Conservation (phyloP, 257 asterid species). For the Solanum medicagineum region DNA sequence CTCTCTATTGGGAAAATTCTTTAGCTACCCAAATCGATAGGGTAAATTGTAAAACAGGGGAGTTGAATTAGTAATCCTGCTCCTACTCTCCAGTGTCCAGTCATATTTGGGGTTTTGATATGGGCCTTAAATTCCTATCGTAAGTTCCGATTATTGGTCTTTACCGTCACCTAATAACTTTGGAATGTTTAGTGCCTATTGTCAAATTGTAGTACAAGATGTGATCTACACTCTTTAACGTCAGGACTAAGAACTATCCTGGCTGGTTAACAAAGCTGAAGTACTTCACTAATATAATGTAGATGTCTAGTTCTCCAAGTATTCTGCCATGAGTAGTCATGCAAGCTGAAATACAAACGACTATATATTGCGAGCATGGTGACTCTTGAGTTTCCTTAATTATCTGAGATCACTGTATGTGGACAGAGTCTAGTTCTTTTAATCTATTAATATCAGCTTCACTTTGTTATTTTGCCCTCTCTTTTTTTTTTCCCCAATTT, state of each 20-base stretch:
- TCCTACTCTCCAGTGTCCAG: not conserved
- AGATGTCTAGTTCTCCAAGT: not conserved
- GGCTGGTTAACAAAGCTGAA: not conserved
- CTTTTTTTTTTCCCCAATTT: not conserved
- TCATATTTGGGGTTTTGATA: not conserved
- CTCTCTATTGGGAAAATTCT: not conserved
- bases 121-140: not conserved
- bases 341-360: not conserved
- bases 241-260: not conserved
- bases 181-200: not conserved
- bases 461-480: not conserved
- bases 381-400: not conserved
- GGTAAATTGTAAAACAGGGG: not conserved
- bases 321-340: not conserved
- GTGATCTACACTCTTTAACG: not conserved
- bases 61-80: not conserved
- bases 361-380: not conserved
- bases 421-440: not conserved
- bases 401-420: not conserved
- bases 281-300: not conserved
- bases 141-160: not conserved
- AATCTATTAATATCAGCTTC: not conserved
- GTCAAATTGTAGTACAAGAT: not conserved
- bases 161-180: not conserved
- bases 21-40: not conserved